Conservation (phyloP, 164 flowering plant genomes). For the Macadamia tetraphylla region DNA sequence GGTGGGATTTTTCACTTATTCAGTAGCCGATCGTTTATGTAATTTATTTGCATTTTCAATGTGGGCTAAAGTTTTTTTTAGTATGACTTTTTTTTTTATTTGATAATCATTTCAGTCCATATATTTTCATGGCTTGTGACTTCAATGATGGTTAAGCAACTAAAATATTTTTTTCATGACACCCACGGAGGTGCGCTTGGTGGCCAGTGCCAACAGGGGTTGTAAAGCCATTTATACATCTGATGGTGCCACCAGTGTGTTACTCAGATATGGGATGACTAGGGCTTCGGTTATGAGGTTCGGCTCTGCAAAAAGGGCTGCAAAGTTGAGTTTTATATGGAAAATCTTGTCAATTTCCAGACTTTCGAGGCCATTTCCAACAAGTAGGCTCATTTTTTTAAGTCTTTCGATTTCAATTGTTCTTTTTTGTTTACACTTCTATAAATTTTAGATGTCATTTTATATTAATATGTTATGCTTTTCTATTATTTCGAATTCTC, state of each 20-base stretch:
- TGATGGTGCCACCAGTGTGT: conserved; percentile 52
- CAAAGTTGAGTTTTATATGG: conserved; percentile 54
- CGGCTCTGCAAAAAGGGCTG: conserved; percentile 47
- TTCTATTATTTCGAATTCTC: too few species aligned
- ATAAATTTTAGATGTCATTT: too few species aligned
- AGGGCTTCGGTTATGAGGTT: conserved; percentile 73
- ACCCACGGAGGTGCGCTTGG: conserved; percentile 52
- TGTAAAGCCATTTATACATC: conserved; percentile 65
- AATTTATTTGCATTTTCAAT: conserved; percentile 11
- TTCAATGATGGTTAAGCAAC: too few species aligned
- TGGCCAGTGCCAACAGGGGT: conserved; percentile 72
- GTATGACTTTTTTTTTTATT: too few species aligned
- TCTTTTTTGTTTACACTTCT: too few species aligned
- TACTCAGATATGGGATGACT: conserved; percentile 58
- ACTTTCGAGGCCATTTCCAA: conserved; percentile 47
- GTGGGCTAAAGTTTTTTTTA: too few species aligned
- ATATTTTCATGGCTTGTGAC: too few species aligned
- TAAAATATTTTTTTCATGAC: too few species aligned
- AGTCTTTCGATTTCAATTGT: too few species aligned
- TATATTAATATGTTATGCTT: too few species aligned
- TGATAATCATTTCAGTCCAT: too few species aligned
- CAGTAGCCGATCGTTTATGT: neutral
- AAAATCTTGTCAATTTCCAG: conserved; percentile 53
- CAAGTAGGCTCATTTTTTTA: conserved; percentile 16
- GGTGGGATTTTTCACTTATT: conserved; percentile 31